phyloP scores from a whole-genome alignment of 768 basidiomycete species.

The Tylopilus plumbeoviolaceoides region DNA sequence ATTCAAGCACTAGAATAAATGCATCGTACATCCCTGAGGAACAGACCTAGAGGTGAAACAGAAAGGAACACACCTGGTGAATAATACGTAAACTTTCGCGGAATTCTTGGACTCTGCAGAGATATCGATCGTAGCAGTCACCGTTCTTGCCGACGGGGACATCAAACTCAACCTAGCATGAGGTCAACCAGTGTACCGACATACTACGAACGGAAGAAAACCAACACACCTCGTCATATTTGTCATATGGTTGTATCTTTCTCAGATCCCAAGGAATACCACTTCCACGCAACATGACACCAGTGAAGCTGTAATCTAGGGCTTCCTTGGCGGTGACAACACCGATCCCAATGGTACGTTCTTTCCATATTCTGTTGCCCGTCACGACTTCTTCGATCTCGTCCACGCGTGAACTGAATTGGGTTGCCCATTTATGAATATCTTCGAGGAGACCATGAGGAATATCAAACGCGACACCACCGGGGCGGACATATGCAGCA shows the following conservation, averaged over 20 bases:
- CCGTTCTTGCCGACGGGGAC: slow-evolving; percentile 95
- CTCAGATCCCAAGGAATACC: slow-evolving; percentile 94
- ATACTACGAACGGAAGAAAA: background rate
- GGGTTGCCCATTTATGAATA: slow-evolving; percentile 97
- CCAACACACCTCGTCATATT: slow-evolving; percentile 77
- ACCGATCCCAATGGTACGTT: slow-evolving; percentile 87
- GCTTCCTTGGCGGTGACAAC: slow-evolving; percentile 90
- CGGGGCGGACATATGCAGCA: slow-evolving; percentile 95
- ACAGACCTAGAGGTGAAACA: too few species aligned
- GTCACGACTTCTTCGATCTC: slow-evolving; percentile 98
- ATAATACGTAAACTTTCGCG: slow-evolving; percentile 90
- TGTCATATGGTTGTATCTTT: slow-evolving; percentile 91
- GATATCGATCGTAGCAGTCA: slow-evolving; percentile 96
- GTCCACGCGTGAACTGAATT: slow-evolving; percentile 85
- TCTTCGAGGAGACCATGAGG: slow-evolving; percentile 99
- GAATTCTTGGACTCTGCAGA: slow-evolving; percentile 98
- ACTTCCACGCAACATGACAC: slow-evolving; percentile 94
- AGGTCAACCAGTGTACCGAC: background rate
- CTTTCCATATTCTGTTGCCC: slow-evolving; percentile 98
- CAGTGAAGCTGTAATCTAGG: slow-evolving; percentile 88
- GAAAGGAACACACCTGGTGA: slow-evolving; percentile 47
- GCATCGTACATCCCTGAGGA: background rate
- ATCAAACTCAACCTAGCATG: slow-evolving; percentile 84
- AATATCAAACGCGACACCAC: slow-evolving; percentile 96
- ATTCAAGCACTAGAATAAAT: slow-evolving; percentile 73